phyloP scores from a whole-genome alignment of 768 basidiomycete genomes.

The Leucocoprinus leucothites region DNA sequence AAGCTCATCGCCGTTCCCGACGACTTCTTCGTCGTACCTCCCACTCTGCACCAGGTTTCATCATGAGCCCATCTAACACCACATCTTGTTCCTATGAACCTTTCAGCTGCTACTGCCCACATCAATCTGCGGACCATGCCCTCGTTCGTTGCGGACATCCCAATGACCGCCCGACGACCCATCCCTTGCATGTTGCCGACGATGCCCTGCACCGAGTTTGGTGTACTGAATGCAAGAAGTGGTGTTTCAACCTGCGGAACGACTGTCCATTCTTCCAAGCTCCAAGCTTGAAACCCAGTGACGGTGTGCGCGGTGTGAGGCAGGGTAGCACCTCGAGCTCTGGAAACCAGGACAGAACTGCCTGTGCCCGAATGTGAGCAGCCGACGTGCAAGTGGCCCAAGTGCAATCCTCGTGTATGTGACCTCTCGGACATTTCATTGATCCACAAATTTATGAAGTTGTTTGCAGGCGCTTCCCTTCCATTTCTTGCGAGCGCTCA shows the following conservation, averaged over 20 bases:
- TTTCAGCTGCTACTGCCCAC: slow-evolving; percentile 17
- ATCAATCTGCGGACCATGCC: slow-evolving; percentile 17
- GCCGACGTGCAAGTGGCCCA: not conserved
- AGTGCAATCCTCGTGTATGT: slow-evolving; percentile 6
- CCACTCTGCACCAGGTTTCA: not conserved
- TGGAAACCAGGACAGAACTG: not conserved
- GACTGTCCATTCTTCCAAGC: slow-evolving; percentile 6
- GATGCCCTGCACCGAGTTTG: slow-evolving; percentile 28
- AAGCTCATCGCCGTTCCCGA: not conserved
- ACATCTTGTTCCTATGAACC: slow-evolving; percentile 15
- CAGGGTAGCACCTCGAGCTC: not conserved
- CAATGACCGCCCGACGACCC: slow-evolving; percentile 19
- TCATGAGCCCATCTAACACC: slow-evolving; percentile 4
- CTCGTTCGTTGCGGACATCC: slow-evolving; percentile 27
- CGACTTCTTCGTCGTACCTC: not conserved
- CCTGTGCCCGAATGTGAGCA: slow-evolving; percentile 10
- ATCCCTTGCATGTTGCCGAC: slow-evolving; percentile 21
- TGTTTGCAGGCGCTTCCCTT: not conserved
- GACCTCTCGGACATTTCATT: not conserved
- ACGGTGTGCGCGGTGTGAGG: not conserved
- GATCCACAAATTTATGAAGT: not conserved
- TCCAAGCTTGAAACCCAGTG: not conserved
- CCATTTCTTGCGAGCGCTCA: not conserved
- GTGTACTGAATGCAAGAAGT: slow-evolving; percentile 25
- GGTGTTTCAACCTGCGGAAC: slow-evolving; percentile 19